Evolutionary conservation across 164 flowering plant species (phyloP).

Genomic region (Malania oleifera): DNA sequence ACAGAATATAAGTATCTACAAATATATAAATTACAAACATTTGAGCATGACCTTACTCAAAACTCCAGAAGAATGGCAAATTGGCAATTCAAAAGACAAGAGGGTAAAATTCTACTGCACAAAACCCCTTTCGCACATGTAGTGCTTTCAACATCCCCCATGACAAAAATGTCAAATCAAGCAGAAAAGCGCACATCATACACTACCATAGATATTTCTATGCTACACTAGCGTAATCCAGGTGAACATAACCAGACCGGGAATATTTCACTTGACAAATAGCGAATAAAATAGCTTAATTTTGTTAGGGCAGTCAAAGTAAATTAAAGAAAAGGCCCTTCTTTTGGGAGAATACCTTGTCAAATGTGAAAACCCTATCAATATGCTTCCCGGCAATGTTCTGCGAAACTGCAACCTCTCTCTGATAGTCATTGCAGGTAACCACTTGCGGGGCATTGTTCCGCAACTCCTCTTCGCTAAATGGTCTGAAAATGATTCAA

Average conservation of each 20-base stretch:
- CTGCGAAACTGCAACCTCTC: conserved; percentile 90
- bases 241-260: no score
- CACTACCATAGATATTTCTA: no score
- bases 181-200: no score
- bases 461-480: conserved; percentile 87
- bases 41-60: neutral
- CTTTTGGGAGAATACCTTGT: conserved; percentile 50
- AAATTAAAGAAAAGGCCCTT: neutral
- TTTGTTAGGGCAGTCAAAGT: neutral
- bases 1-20: neutral
- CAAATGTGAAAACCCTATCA: conserved; percentile 87
- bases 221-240: no score
- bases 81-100: no score
- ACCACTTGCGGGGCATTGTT: conserved; percentile 93
- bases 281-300: no score
- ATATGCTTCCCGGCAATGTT: conserved; percentile 90
- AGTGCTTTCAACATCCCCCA: no score
- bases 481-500: conserved; percentile 54
- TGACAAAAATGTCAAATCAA: no score
- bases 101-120: no score
- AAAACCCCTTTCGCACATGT: no score
- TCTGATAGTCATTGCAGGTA: conserved; percentile 73
- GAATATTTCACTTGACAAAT: no score
- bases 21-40: neutral
- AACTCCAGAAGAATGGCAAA: no score